These are phyloP conservation scores for Butyriboletus appendiculatus DNA, from an alignment of 1,284 basidiomycete species.

Conservation along the genomic window DNA sequence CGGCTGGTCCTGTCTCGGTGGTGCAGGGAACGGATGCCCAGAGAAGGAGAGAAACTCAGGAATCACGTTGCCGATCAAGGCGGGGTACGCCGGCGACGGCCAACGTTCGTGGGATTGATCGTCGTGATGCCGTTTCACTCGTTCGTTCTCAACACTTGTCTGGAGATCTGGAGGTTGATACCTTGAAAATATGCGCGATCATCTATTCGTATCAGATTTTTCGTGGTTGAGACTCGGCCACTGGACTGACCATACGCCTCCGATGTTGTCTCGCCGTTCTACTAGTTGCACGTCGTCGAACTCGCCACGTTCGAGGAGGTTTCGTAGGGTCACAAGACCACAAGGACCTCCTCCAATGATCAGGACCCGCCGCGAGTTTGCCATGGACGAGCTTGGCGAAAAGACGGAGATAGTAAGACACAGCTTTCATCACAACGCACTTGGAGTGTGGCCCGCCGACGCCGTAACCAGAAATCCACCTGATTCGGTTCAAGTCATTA, in stretches of 20 bases:
- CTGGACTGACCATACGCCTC: slow-evolving; percentile 46
- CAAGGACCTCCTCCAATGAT: slow-evolving; percentile 47
- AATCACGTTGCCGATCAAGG: slow-evolving; percentile 49
- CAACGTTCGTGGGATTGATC: slow-evolving; percentile 33
- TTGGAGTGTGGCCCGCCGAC: no score
- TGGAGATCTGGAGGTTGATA: slow-evolving; percentile 7
- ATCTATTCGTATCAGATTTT: neutral
- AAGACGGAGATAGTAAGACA: slow-evolving; percentile 1
- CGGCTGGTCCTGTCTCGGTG: slow-evolving; percentile 38
- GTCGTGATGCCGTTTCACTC: neutral
- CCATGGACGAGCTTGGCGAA: slow-evolving; percentile 6
- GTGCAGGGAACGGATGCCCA: slow-evolving; percentile 36
- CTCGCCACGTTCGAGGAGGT: slow-evolving; percentile 39
- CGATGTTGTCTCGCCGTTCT: slow-evolving; percentile 46
- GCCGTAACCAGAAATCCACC: no score
- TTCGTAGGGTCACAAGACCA: slow-evolving; percentile 46
- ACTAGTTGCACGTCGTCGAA: slow-evolving; percentile 44
- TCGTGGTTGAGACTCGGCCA: neutral
- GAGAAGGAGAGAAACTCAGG: slow-evolving; percentile 49
- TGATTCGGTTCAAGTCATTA: no score
- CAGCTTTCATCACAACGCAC: slow-evolving; percentile 1
- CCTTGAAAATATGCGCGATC: slow-evolving; percentile 3
- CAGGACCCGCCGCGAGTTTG: slow-evolving; percentile 34
- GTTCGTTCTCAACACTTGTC: neutral
- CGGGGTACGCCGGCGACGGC: slow-evolving; percentile 48